phyloP scores from a whole-genome alignment of 208 protist genomes.

The Phytomonas francai region DNA sequence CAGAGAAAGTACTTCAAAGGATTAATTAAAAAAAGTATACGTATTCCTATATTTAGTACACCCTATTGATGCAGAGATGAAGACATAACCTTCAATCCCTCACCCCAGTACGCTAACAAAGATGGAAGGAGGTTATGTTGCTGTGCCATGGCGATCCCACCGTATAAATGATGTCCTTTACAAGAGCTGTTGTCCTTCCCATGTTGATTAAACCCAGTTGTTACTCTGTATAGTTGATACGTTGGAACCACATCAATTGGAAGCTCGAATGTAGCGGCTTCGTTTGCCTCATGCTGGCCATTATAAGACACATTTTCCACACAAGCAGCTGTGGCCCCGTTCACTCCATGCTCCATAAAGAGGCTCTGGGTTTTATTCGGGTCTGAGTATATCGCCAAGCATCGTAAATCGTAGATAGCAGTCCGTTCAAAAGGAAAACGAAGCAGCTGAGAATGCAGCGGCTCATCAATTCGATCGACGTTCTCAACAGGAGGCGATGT shows the following conservation, averaged over 20 bases:
- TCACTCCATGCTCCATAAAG: neutral
- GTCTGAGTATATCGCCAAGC: slow-evolving; percentile 20
- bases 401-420: slow-evolving; percentile 36
- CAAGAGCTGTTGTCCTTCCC: neutral
- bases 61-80: neutral
- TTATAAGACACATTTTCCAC: neutral
- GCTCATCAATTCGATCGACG: neutral
- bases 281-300: neutral
- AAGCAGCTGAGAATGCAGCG: neutral
- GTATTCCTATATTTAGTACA: slow-evolving; percentile 2
- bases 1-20: neutral
- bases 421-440: slow-evolving; percentile 34
- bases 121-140: slow-evolving; percentile 14
- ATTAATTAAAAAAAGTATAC: slow-evolving; percentile 10
- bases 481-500: neutral
- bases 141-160: slow-evolving; percentile 20
- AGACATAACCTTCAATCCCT: neutral
- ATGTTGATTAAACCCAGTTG: neutral
- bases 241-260: slow-evolving; percentile 33
- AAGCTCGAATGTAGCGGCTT: neutral
- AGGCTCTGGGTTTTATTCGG: neutral
- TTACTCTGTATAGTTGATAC: slow-evolving; percentile 26
- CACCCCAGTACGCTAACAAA: neutral
- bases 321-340: neutral
- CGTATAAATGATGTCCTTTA: slow-evolving; percentile 6